Evolutionary conservation across 2,329 filamentous ascomycete genomes (phyloP).

Genomic region (Xenosphaeropsis pyriputrescens): DNA sequence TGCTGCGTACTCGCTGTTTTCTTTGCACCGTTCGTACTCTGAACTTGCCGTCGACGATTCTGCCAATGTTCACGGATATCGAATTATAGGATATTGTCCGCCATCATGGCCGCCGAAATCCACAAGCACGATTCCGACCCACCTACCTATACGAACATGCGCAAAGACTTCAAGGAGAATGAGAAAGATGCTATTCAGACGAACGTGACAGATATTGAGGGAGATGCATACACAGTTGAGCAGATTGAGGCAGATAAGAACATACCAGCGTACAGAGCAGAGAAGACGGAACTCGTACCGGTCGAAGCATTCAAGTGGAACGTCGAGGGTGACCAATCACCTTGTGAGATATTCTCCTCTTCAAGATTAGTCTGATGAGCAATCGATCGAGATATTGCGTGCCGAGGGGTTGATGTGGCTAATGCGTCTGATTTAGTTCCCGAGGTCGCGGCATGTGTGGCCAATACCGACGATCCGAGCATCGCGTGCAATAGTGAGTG

Average conservation of each 20-base stretch:
- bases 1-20: too few relatives aligned
- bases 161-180: background rate
- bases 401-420: slow-evolving; percentile 1
- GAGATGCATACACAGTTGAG: background rate
- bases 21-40: too few relatives aligned
- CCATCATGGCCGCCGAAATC: slow-evolving; percentile 2
- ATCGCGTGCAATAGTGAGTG: slow-evolving; percentile 19
- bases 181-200: background rate
- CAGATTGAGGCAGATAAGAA: slow-evolving; percentile 1
- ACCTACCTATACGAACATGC: background rate
- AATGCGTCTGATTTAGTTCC: slow-evolving; percentile 13
- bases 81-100: background rate
- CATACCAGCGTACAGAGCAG: slow-evolving; percentile 7
- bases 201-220: background rate
- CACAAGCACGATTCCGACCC: background rate
- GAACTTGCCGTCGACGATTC: too few relatives aligned
- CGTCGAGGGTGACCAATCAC: slow-evolving; percentile 22
- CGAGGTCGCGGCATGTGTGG: slow-evolving; percentile 21
- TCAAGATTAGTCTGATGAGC: too few relatives aligned
- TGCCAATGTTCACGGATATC: too few relatives aligned
- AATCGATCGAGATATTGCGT: too few relatives aligned
- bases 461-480: slow-evolving; percentile 16
- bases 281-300: slow-evolving; percentile 18
- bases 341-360: slow-evolving; percentile 14
- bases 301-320: slow-evolving; percentile 21